phyloP scores from a whole-genome alignment of 2,329 filamentous ascomycete species.

The Phialemonium atrogriseum region DNA sequence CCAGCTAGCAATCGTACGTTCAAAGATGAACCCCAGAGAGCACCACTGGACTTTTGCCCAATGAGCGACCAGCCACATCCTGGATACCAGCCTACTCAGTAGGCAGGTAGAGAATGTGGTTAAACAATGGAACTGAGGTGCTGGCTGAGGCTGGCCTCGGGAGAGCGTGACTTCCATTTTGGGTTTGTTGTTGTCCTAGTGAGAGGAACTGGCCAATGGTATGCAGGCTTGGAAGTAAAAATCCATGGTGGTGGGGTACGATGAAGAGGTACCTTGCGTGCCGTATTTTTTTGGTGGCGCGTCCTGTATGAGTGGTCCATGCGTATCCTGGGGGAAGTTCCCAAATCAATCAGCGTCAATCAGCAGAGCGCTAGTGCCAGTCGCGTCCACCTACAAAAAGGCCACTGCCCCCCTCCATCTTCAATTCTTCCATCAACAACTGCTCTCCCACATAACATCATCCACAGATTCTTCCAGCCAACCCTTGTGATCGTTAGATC shows the following conservation, averaged over 20 bases:
- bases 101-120: no score
- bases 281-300: conserved; percentile 18
- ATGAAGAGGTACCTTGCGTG: conserved; percentile 4
- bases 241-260: neutral
- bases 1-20: no score
- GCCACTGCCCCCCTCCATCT: conserved; percentile 42
- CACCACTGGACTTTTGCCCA: no score
- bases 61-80: no score
- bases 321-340: conserved; percentile 6
- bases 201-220: neutral
- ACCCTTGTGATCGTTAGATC: no score
- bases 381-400: conserved; percentile 56
- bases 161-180: conserved; percentile 1
- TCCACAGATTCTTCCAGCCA: conserved; percentile 3
- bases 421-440: conserved; percentile 36
- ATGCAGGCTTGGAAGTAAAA: neutral
- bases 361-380: conserved; percentile 45
- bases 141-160: no score
- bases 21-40: no score
- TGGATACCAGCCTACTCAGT: no score
- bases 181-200: conserved; percentile 1
- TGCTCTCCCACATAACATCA: conserved; percentile 22
- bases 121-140: no score
- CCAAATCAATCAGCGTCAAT: conserved; percentile 33
- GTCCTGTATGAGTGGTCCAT: conserved; percentile 12